These are phyloP conservation scores for Myotisia sp. DNA, from an alignment of 2,329 filamentous ascomycete species.

Conservation along the genomic window DNA sequence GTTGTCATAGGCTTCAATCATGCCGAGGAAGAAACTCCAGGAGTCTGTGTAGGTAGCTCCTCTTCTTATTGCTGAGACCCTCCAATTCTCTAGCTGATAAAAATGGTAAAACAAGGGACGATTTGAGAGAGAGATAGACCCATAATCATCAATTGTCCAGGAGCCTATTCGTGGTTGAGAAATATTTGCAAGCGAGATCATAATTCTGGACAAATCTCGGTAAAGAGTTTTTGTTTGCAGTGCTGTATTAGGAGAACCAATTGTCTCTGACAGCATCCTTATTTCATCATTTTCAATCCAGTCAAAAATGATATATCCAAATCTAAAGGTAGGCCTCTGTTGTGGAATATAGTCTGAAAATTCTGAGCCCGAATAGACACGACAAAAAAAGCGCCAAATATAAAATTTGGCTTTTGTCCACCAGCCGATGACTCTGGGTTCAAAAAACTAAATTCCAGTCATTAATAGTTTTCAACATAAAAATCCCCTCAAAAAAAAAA, in stretches of 20 bases:
- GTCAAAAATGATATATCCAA: conserved; percentile 11
- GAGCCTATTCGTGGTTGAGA: conserved; percentile 14
- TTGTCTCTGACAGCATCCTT: conserved; percentile 6
- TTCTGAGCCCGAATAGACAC: neutral
- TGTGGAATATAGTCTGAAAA: conserved; percentile 7
- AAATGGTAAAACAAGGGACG: conserved; percentile 14
- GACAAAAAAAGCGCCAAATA: conserved; percentile 5
- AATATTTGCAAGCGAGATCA: conserved; percentile 11
- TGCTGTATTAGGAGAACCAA: conserved; percentile 7
- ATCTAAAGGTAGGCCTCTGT: conserved; percentile 4
- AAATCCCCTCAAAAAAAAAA: too few species aligned
- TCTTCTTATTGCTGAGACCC: conserved; percentile 15
- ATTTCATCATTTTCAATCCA: conserved; percentile 7
- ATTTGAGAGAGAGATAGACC: conserved; percentile 13
- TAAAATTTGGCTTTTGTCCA: conserved; percentile 9
- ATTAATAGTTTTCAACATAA: conserved; percentile 3
- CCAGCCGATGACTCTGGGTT: conserved; percentile 5
- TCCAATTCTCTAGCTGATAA: conserved; percentile 14
- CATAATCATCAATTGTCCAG: conserved; percentile 14
- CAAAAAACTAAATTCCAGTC: conserved; percentile 8
- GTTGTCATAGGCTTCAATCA: conserved; percentile 15
- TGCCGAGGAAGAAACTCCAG: conserved; percentile 15
- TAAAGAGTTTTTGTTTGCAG: conserved; percentile 11
- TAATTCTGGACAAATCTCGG: conserved; percentile 10
- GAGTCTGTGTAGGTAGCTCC: conserved; percentile 14